Evolutionary conservation across 129 eudicot species (phyloP).

Genomic region (Pulicaria dysenterica): DNA sequence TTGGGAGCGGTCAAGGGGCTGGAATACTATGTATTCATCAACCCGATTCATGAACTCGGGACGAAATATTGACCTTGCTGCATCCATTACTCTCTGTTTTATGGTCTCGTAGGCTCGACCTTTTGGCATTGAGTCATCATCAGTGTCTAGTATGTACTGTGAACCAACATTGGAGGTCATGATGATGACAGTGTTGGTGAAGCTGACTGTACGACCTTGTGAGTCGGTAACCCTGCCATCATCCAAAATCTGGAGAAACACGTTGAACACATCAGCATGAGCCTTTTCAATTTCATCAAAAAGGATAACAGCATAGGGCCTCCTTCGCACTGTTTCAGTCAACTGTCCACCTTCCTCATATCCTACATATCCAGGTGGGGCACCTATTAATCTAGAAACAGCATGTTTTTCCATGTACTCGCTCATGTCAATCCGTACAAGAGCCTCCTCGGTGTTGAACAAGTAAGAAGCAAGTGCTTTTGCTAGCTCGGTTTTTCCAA

Average conservation of each 20-base stretch:
- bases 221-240: conserved; percentile 99
- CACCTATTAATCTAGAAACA: conserved; percentile 89
- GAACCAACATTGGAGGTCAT: conserved; percentile 99
- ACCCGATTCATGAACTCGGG: conserved; percentile 99
- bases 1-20: conserved; percentile 93
- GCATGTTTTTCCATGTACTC: conserved; percentile 99
- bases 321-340: conserved; percentile 85
- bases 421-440: conserved; percentile 99
- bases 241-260: conserved; percentile 89
- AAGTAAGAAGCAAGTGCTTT: conserved; percentile 91
- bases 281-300: conserved; percentile 98
- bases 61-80: conserved; percentile 81
- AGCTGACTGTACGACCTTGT: conserved; percentile 97
- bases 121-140: conserved; percentile 57
- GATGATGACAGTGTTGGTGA: conserved; percentile 88
- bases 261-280: conserved; percentile 90
- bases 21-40: conserved; percentile 96
- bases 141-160: conserved; percentile 80
- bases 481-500: conserved; percentile 97
- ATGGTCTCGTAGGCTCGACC: conserved; percentile 78
- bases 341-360: conserved; percentile 99
- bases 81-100: conserved; percentile 87
- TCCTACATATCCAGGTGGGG: conserved; percentile 99
- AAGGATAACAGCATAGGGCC: conserved; percentile 91
- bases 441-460: conserved; percentile 96